Evolutionary conservation across 108 stramenopile genomes (phyloP).

Genomic region (Cyclotella atomus): DNA sequence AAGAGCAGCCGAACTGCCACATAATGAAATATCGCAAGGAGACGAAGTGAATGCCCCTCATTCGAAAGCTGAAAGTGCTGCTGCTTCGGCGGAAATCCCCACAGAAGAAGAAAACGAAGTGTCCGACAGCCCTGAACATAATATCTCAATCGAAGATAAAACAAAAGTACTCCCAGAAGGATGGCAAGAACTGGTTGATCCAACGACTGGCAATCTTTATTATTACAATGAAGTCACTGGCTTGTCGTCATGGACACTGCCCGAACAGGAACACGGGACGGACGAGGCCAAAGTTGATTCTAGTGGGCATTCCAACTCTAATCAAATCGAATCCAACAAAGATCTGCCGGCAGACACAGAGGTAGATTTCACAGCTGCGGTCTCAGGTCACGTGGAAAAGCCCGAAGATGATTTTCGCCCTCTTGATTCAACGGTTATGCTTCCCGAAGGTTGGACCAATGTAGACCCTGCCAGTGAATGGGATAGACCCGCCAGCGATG

Average conservation of each 20-base stretch:
- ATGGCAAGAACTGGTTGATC: slow-evolving; percentile 33
- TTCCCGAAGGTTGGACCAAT: no score
- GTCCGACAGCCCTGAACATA: background rate
- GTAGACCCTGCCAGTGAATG: no score
- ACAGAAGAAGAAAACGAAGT: background rate
- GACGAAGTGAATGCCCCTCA: background rate
- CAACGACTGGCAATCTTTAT: background rate
- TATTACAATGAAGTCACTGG: background rate
- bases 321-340: background rate
- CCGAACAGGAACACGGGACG: background rate
- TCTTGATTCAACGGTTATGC: no score
- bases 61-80: background rate
- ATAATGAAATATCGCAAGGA: background rate
- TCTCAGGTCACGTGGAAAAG: no score
- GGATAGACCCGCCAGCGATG: no score
- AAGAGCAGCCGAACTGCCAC: no score
- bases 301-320: background rate
- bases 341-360: background rate
- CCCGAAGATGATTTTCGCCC: no score
- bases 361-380: no score
- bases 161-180: slow-evolving; percentile 35
- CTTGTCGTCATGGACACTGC: background rate
- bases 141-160: background rate
- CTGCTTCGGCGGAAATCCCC: background rate
- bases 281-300: background rate